phyloP scores from a whole-genome alignment of 176 grass and related monocot species.

The Musa beccarii region DNA sequence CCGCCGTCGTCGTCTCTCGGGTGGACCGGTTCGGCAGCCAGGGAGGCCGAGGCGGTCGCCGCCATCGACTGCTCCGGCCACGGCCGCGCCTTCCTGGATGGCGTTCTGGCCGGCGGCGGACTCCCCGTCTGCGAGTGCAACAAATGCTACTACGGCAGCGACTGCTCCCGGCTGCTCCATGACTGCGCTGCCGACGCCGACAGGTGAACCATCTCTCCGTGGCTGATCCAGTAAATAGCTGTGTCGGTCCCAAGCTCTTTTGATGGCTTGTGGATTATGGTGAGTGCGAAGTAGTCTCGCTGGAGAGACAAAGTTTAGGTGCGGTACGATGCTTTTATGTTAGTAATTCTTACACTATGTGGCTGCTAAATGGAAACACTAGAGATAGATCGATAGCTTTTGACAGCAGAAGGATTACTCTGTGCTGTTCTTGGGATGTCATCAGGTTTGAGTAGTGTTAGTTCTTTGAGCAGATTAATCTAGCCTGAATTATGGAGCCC shows the following conservation, averaged over 20 bases:
- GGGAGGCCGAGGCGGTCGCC: constrained; percentile 55
- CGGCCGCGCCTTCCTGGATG: constrained; percentile 49
- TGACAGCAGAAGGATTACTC: too few relatives aligned
- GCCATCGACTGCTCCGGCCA: constrained; percentile 52
- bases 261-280: not conserved
- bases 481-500: too few relatives aligned
- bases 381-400: too few relatives aligned
- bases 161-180: constrained; percentile 45
- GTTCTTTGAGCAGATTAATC: too few relatives aligned
- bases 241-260: not conserved
- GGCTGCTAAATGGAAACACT: too few relatives aligned
- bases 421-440: too few relatives aligned
- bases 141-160: constrained; percentile 39
- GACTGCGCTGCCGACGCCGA: constrained; percentile 48
- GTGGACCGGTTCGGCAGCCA: constrained; percentile 52
- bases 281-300: too few relatives aligned
- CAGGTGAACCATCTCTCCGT: constrained; percentile 22
- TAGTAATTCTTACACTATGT: too few relatives aligned
- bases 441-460: too few relatives aligned
- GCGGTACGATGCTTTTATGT: too few relatives aligned
- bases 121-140: constrained; percentile 63
- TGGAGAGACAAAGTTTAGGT: too few relatives aligned
- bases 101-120: constrained; percentile 21
- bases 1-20: not conserved
- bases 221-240: too few relatives aligned